Base-by-base conservation (phyloP, 257 asterid species). In the Dorcoceras hygrometricum region DNA sequence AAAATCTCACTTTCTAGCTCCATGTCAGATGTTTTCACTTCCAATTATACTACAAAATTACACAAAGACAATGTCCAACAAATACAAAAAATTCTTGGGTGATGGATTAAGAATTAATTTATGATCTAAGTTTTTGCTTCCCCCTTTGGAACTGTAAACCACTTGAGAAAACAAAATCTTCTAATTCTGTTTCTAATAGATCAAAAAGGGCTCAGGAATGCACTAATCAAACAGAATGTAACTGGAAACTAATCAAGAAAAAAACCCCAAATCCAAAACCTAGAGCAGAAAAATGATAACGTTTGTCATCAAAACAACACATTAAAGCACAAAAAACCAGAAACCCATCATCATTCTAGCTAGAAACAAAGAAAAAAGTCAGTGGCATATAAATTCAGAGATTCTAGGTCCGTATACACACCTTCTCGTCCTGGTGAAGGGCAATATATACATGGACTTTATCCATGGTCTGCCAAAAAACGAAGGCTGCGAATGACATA, bases 371-470 rank as follows among this genome's bases (percentile, higher is more conserved):
- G 27, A 28, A 8, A 23, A 46, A 43, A 67, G 29, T 27, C 29
- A 23, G 48, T 10, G 16, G 34, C 57, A 65, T 2, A 57, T 11
- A 58, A 24, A 59, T 26, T 22, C 6, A 23, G 29, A 11, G 56
- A 19, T n/a, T n/a, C n/a, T n/a, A n/a, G n/a, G n/a, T n/a, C 16
- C 9, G 24, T 23, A 23, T 6, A 56, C 5, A 62, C 43, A 83
- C 95, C 91, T 90, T 88, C 65, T 90, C 96, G 74, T 90, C 96
- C 75, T 88, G 93, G 78, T 65, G 96, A 68, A 88, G 97, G 72
- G 97, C 96, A 66, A 90, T 86, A 90, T 89, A 88, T 36, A 90
- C 95, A 71, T 90, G 96, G 67, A 90, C 87, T 75, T 81, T 86
- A 70, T 90, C 96, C 96, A 90, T 86, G 23, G 95, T 86, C 68